Conservation (phyloP, 371 early-diverging fungal genomes). For the Mortierella sp. region DNA sequence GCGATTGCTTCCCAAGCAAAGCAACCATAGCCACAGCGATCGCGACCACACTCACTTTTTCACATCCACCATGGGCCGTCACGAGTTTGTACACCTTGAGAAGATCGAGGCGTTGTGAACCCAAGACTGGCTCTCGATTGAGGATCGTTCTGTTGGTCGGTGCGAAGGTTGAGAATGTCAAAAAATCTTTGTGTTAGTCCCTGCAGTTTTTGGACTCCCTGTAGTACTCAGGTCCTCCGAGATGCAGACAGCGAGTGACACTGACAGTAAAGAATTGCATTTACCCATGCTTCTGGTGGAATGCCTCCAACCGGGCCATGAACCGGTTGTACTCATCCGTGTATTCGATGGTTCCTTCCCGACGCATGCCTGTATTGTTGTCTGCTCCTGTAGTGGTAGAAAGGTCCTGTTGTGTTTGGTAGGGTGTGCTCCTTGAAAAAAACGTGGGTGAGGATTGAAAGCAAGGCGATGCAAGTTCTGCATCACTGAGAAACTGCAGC, state of each 20-base stretch:
- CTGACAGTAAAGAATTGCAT: neutral
- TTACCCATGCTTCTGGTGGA: constrained; percentile 83
- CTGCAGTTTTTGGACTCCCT: neutral
- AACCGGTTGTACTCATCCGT: constrained; percentile 82
- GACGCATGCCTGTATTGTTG: constrained; percentile 42
- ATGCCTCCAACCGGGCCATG: constrained; percentile 78
- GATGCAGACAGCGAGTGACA: neutral
- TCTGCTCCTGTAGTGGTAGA: constrained; percentile 7
- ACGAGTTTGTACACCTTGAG: constrained; percentile 80
- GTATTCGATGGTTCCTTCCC: constrained; percentile 79
- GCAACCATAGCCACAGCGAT: neutral
- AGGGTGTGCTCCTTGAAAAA: neutral
- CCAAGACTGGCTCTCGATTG: constrained; percentile 85
- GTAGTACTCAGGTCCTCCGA: constrained; percentile 2
- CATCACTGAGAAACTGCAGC: neutral
- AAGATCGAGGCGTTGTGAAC: constrained; percentile 85
- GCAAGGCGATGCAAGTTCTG: neutral
- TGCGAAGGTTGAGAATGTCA: neutral
- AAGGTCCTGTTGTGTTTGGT: neutral
- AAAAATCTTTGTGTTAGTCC: neutral
- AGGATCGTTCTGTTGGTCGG: constrained; percentile 68
- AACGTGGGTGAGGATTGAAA: neutral
- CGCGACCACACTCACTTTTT: constrained; percentile 65
- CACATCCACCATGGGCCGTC: constrained; percentile 81
- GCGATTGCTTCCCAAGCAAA: neutral